A percentile compares a stretch with the other conserved stretches of the same genome.
Evolutionary conservation across 371 early-diverging fungal genomes (phyloP).

Genomic region (Cokeromyces recurvatus): DNA sequence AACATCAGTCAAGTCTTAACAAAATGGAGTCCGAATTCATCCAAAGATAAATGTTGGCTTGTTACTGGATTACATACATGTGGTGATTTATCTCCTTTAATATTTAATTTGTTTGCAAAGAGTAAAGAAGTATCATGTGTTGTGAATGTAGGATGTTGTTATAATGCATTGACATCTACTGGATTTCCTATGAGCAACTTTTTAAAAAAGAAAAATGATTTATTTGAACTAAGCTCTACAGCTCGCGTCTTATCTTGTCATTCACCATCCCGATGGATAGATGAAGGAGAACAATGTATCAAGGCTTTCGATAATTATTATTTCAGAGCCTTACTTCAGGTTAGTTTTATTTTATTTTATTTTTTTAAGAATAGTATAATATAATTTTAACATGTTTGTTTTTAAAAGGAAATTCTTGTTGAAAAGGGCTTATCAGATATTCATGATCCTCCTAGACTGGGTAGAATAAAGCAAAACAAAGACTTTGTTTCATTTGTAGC

Average conservation of each 20-base stretch:
- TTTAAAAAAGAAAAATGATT: slow-evolving; percentile 17
- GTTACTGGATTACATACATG: slow-evolving; percentile 87
- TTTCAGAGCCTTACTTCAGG: slow-evolving; percentile 69
- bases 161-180: slow-evolving; percentile 64
- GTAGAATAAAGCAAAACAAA: slow-evolving; percentile 57
- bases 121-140: slow-evolving; percentile 57
- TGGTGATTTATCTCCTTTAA: slow-evolving; percentile 74
- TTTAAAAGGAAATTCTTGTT: slow-evolving; percentile 43
- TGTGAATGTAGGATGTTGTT: slow-evolving; percentile 86
- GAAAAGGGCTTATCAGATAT: slow-evolving; percentile 47
- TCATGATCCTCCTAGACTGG: slow-evolving; percentile 52
- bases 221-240: slow-evolving; percentile 55
- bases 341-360: too few relatives aligned
- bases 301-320: slow-evolving; percentile 67
- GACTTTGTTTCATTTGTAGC: slow-evolving; percentile 35
- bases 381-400: too few relatives aligned
- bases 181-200: slow-evolving; percentile 66
- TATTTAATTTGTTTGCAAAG: slow-evolving; percentile 67
- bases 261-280: slow-evolving; percentile 74
- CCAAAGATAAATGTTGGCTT: slow-evolving; percentile 47
- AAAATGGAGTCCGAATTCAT: slow-evolving; percentile 9
- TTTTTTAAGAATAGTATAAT: too few relatives aligned
- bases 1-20: slow-evolving; percentile 38
- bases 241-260: slow-evolving; percentile 84
- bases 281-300: slow-evolving; percentile 48